These are phyloP conservation scores for Auriscalpium vulgare DNA, from an alignment of 768 basidiomycete genomes.

Conservation along the genomic window DNA sequence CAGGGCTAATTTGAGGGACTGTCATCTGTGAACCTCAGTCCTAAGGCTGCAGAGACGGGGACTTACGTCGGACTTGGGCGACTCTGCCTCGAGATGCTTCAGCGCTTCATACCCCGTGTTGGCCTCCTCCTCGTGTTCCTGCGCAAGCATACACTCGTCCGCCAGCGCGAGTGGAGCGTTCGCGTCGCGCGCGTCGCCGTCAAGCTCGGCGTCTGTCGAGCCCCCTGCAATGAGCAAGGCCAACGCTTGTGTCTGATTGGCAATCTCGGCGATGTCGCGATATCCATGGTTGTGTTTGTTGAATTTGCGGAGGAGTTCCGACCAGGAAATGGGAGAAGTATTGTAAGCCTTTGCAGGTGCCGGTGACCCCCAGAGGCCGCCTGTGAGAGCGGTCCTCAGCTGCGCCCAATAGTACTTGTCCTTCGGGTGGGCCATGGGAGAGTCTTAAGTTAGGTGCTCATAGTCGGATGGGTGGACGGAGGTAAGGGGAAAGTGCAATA, in stretches of 20 bases:
- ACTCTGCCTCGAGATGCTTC: slow-evolving; percentile 8
- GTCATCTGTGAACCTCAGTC: slow-evolving; percentile 7
- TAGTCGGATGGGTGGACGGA: not conserved
- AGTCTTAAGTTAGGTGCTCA: not conserved
- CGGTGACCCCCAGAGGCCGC: slow-evolving; percentile 62
- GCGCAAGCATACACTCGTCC: slow-evolving; percentile 4
- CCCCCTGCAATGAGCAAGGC: slow-evolving; percentile 36
- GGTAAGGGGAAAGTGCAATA: not conserved
- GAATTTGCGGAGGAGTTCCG: slow-evolving; percentile 77
- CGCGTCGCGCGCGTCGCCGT: slow-evolving; percentile 50
- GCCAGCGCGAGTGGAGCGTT: slow-evolving; percentile 13
- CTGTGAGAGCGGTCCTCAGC: slow-evolving; percentile 60
- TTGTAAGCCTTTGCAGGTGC: slow-evolving; percentile 54
- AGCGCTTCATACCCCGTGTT: slow-evolving; percentile 3
- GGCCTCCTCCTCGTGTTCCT: slow-evolving; percentile 9
- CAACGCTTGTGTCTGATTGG: slow-evolving; percentile 58
- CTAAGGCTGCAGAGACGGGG: not conserved
- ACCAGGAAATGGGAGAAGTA: slow-evolving; percentile 54
- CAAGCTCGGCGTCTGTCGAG: slow-evolving; percentile 36
- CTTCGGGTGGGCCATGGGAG: slow-evolving; percentile 41
- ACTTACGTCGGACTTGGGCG: slow-evolving; percentile 39
- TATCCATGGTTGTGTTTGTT: slow-evolving; percentile 72
- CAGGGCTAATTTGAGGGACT: slow-evolving; percentile 63
- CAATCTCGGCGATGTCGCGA: slow-evolving; percentile 54
- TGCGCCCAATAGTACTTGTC: slow-evolving; percentile 76